A percentile compares a stretch with the other conserved stretches of the same genome.
phyloP scores from a whole-genome alignment of 1,284 basidiomycete species.

The Naganishia albida region DNA sequence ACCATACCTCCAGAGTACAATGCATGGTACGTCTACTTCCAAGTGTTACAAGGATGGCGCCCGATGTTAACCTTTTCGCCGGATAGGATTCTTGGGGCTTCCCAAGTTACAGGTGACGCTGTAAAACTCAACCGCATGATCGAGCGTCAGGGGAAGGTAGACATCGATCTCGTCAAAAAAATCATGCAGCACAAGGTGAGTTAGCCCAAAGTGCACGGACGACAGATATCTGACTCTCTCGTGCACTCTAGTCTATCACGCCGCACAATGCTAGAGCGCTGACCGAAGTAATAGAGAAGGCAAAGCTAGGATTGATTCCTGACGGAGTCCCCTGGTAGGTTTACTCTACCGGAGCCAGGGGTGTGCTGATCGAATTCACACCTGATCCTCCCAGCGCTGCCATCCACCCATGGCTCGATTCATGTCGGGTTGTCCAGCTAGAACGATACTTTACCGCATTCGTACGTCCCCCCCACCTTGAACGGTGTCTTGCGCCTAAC shows the following conservation, averaged over 20 bases:
- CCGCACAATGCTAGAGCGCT: constrained; percentile 40
- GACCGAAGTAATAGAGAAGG: constrained; percentile 40
- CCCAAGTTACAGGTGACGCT: constrained; percentile 64
- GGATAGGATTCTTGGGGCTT: constrained; percentile 65
- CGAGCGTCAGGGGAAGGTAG: constrained; percentile 62
- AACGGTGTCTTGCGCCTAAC: not conserved
- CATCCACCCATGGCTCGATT: constrained; percentile 78
- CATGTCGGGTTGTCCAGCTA: constrained; percentile 67
- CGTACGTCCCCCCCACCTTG: constrained; percentile 36
- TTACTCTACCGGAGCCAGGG: not conserved
- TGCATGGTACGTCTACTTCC: constrained; percentile 61
- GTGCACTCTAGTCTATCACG: constrained; percentile 41
- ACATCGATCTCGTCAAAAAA: constrained; percentile 62
- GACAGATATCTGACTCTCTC: not conserved
- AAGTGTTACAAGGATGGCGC: not conserved
- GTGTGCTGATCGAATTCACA: not conserved
- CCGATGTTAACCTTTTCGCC: not conserved
- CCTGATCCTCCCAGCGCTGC: constrained; percentile 54
- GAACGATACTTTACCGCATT: constrained; percentile 79
- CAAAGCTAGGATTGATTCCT: constrained; percentile 39
- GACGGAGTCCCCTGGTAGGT: constrained; percentile 61
- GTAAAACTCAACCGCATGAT: constrained; percentile 66
- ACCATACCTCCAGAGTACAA: constrained; percentile 76
- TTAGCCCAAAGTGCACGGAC: not conserved
- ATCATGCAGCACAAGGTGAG: constrained; percentile 59